Conservation (phyloP, 164 flowering plant species). For the Nymphaea thermarum region DNA sequence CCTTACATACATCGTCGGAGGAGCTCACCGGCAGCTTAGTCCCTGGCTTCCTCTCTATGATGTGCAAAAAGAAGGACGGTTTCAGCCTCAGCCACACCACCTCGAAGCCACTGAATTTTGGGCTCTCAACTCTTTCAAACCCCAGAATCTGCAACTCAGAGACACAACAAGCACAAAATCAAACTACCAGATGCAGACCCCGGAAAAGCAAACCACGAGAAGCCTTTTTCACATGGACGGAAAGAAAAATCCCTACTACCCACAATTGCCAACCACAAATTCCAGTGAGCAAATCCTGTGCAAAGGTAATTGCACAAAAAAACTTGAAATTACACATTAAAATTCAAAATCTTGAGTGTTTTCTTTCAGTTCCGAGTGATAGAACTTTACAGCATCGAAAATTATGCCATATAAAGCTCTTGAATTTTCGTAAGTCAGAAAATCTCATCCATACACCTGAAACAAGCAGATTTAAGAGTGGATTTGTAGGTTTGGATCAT, state of each 20-base stretch:
- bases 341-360: too few relatives aligned
- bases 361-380: too few relatives aligned
- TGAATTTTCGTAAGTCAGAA: too few relatives aligned
- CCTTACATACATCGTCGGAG: conserved; percentile 29
- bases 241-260: background rate
- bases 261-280: background rate
- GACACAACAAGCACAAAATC: background rate
- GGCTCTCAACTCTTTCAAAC: conserved; percentile 69
- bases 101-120: conserved; percentile 44
- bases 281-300: too few relatives aligned
- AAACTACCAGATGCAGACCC: background rate
- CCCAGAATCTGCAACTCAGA: conserved; percentile 45
- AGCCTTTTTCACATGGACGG: background rate
- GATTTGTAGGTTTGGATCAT: too few relatives aligned
- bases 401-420: too few relatives aligned
- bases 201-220: background rate
- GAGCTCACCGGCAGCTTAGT: conserved; percentile 70
- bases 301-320: too few relatives aligned
- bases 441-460: too few relatives aligned
- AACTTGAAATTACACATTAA: too few relatives aligned
- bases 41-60: conserved; percentile 50
- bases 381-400: too few relatives aligned
- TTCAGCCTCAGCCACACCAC: conserved; percentile 64
- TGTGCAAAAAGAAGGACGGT: conserved; percentile 38
- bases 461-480: too few relatives aligned